A percentile compares a stretch with the other conserved stretches of the same genome.
phyloP scores from a whole-genome alignment of 2,329 filamentous ascomycete genomes.

The Ophiocordyceps camponoti-rufipedis region DNA sequence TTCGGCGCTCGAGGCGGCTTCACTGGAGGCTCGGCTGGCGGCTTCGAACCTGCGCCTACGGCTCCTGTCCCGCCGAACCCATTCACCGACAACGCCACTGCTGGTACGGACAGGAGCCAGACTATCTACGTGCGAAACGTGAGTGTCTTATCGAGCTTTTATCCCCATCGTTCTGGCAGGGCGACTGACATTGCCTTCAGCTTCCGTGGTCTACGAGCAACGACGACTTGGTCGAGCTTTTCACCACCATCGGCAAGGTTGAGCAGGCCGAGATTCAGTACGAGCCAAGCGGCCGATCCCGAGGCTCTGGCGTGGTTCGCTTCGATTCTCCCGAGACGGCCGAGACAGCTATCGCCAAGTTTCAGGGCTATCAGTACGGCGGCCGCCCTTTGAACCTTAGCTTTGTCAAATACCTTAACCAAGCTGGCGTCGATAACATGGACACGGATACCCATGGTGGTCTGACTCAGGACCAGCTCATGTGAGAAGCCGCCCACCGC shows the following conservation, averaged over 20 bases:
- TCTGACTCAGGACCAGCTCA: slow-evolving; percentile 95
- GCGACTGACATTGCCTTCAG: slow-evolving; percentile 25
- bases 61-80: slow-evolving; percentile 52
- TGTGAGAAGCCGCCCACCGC: slow-evolving; percentile 34
- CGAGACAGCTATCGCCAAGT: slow-evolving; percentile 89
- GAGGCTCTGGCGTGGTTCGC: slow-evolving; percentile 89
- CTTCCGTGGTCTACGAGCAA: slow-evolving; percentile 98
- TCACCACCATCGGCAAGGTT: slow-evolving; percentile 94
- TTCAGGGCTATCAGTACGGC: slow-evolving; percentile 94
- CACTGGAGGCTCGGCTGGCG: slow-evolving; percentile 17
- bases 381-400: slow-evolving; percentile 83
- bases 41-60: slow-evolving; percentile 29
- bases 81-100: slow-evolving; percentile 83
- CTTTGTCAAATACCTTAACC: slow-evolving; percentile 82
- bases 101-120: slow-evolving; percentile 66
- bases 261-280: slow-evolving; percentile 99
- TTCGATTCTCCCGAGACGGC: slow-evolving; percentile 73
- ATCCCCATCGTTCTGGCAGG: background rate
- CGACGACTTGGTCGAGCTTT: slow-evolving; percentile 88
- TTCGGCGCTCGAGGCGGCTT: slow-evolving; percentile 34
- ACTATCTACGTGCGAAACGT: slow-evolving; percentile 95
- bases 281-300: slow-evolving; percentile 86
- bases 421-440: slow-evolving; percentile 53
- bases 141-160: slow-evolving; percentile 22
- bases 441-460: slow-evolving; percentile 60